These are phyloP conservation scores for Orbilia quercus DNA, from an alignment of 2,329 filamentous ascomycete species.

Conservation along the genomic window DNA sequence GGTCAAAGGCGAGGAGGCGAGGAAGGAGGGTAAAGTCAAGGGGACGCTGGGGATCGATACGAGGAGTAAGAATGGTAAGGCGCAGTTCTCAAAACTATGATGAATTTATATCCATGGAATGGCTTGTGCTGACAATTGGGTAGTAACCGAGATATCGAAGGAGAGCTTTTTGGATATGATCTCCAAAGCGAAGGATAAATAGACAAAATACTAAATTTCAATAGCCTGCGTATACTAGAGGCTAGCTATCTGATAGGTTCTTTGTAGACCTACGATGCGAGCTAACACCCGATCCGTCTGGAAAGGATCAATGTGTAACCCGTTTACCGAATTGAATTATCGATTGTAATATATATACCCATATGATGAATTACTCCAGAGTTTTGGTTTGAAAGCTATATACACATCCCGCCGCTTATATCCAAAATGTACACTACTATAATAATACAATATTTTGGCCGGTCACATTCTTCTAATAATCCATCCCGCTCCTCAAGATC, in stretches of 20 bases:
- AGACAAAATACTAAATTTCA: background rate
- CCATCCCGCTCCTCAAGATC: no score
- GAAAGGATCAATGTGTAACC: no score
- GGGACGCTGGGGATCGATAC: slow-evolving; percentile 82
- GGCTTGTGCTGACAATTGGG: no score
- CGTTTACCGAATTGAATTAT: no score
- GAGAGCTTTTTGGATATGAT: slow-evolving; percentile 96
- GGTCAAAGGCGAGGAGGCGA: slow-evolving; percentile 83
- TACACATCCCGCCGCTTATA: slow-evolving; percentile 5
- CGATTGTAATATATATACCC: no score
- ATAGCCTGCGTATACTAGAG: background rate
- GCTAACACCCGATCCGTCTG: no score
- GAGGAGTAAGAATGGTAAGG: slow-evolving; percentile 77
- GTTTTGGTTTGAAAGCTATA: slow-evolving; percentile 17
- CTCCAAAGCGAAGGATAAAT: slow-evolving; percentile 56
- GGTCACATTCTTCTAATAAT: no score
- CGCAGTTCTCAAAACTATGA: slow-evolving; percentile 8
- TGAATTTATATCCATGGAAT: no score
- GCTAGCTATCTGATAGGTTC: no score
- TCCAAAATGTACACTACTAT: slow-evolving; percentile 39
- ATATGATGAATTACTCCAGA: slow-evolving; percentile 30
- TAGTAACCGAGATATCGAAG: slow-evolving; percentile 91
- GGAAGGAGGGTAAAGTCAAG: slow-evolving; percentile 74
- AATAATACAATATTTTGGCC: slow-evolving; percentile 19
- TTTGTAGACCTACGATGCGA: no score